Percentiles rank a stretch among this genome's conserved stretches.
These are phyloP conservation scores for Blastobotrys raffinosifermentans DNA, from an alignment of 1,139 yeast genomes.

Conservation along the genomic window DNA sequence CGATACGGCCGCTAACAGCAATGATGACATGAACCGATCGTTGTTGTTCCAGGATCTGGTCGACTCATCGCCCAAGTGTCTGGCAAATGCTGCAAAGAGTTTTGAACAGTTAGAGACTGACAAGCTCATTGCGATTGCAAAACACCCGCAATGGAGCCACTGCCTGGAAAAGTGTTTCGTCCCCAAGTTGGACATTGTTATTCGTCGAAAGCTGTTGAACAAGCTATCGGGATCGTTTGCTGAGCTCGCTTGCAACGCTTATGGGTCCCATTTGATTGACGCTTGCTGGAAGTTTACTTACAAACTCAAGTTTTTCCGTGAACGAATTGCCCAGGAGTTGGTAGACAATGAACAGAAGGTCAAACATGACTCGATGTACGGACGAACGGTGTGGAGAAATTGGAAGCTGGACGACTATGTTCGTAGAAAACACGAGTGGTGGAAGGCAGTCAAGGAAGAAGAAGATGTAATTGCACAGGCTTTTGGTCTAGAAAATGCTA, in stretches of 20 bases:
- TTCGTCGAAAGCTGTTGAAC: constrained; percentile 66
- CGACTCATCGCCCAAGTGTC: constrained; percentile 53
- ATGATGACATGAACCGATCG: constrained; percentile 80
- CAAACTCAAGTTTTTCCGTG: constrained; percentile 77
- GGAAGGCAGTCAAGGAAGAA: constrained; percentile 60
- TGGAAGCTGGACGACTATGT: constrained; percentile 79
- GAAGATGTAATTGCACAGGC: constrained; percentile 38
- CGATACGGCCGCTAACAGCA: constrained; percentile 90
- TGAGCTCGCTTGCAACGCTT: constrained; percentile 72
- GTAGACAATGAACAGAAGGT: constrained; percentile 57
- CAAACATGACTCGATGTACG: constrained; percentile 71
- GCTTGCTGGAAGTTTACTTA: constrained; percentile 74
- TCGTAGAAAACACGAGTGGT: constrained; percentile 82
- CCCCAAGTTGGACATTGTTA: constrained; percentile 48
- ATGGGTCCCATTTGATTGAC: constrained; percentile 90
- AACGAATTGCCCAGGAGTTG: constrained; percentile 71
- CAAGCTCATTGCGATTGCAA: constrained; percentile 63
- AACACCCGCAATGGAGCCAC: constrained; percentile 85
- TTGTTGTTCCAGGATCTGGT: constrained; percentile 61
- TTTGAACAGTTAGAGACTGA: constrained; percentile 54
- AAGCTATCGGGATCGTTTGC: constrained; percentile 45
- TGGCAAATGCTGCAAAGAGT: constrained; percentile 54
- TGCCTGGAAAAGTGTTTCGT: constrained; percentile 43
- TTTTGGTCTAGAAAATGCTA: constrained; percentile 14
- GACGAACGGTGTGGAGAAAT: constrained; percentile 90